phyloP scores from a whole-genome alignment of 2,329 filamentous ascomycete genomes.

The Fusarium veterinarium region DNA sequence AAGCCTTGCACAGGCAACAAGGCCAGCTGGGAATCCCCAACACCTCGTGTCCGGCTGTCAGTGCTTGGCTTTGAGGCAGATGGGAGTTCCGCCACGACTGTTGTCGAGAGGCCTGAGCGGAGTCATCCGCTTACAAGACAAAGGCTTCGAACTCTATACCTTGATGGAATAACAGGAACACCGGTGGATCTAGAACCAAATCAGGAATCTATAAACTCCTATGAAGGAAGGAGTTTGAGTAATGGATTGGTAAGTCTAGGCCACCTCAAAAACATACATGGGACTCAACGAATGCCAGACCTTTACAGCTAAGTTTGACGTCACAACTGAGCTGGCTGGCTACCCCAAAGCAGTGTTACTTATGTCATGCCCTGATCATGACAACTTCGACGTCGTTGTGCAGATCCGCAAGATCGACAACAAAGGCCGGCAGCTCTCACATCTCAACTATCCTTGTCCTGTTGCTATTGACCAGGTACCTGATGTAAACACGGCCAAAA shows the following conservation, averaged over 20 bases:
- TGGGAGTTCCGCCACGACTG: neutral
- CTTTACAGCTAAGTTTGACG: neutral
- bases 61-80: neutral
- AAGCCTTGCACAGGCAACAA: neutral
- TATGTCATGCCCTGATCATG: constrained; percentile 42
- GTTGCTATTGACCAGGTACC: neutral
- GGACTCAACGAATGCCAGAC: neutral
- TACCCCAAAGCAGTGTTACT: constrained; percentile 6
- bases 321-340: neutral
- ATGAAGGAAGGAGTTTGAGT: neutral
- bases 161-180: neutral
- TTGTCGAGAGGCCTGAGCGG: neutral
- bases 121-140: neutral
- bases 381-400: constrained; percentile 59
- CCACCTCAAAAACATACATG: neutral
- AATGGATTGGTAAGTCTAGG: neutral
- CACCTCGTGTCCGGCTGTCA: neutral
- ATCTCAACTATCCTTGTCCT: neutral
- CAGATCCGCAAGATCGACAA: constrained; percentile 22
- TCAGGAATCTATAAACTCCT: neutral
- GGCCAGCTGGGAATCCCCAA: neutral
- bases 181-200: fast-evolving
- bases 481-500: neutral
- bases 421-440: neutral
- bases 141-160: neutral